Evolutionary conservation across 805 yeast genomes (phyloP), one percentile per base, ranked within the genome.

Genomic region (Metschnikowia aberdeeniae): DNA sequence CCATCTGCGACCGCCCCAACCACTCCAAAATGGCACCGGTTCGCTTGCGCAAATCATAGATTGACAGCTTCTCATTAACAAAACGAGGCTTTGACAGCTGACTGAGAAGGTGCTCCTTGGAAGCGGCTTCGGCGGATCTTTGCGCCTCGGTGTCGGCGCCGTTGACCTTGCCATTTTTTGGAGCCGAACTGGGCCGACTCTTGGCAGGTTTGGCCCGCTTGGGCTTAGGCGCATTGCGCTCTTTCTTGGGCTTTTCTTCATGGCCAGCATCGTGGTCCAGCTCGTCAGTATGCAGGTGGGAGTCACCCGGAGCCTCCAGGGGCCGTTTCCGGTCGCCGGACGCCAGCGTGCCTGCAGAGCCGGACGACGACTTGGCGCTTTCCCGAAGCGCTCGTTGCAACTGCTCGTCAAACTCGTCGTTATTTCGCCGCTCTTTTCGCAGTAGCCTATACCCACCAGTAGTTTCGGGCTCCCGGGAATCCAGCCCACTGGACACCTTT

Each of bases 11-110:
- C 43, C 96, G 75, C 10, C 90, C 88, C 22, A 92, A 77, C 75
- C 90, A 93, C 65, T 93, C 98, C 55, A 92, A 68, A 17, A 92
- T 92, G 1, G 97, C 95, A 2, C 88, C 84, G 1, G 89, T 86
- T 47, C 99, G 76, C 58, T 88, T 81, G 45, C 89, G 78, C 87
- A 92, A 84, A 62, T 92, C 99, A 54, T 78, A 77, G 49, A 90
- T 64, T 3, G 89, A 78, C 3, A 86, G 78, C 44, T 88, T 77
- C 17, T 82, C 81, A 47, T 84, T 84, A 6, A 96, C 97, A 36
- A 81, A 70, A 45, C 96, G 78, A 11, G 98, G 97, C 54, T 81
- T 85, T 38, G 88, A 82, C 2, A 92, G 86, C 60, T 84, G 86
- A 50, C 76, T 80, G 34, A 81, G 75, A 29, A 77, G 76, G 30